These are phyloP conservation scores for Schizothecium vesticola DNA, from an alignment of 495 filamentous ascomycete species.

Conservation along the genomic window DNA sequence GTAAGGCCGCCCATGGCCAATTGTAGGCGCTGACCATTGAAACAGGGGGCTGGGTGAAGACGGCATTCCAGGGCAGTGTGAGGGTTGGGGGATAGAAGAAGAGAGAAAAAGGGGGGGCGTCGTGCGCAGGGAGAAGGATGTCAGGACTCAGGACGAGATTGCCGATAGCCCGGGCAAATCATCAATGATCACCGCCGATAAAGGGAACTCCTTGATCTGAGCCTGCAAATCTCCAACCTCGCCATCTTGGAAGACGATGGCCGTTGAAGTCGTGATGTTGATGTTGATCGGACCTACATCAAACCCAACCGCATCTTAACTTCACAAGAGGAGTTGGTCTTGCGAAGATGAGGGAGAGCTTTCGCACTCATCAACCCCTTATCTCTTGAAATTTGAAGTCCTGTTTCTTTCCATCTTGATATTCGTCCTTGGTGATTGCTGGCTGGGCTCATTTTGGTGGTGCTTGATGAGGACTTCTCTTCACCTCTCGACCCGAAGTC, in stretches of 20 bases:
- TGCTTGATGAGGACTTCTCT: background rate
- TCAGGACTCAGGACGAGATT: background rate
- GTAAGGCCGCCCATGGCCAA: slow-evolving; percentile 9
- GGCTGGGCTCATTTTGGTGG: background rate
- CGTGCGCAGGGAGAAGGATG: slow-evolving; percentile 1
- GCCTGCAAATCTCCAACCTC: background rate
- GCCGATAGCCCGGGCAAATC: background rate
- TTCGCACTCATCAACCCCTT: background rate
- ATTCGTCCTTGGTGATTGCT: background rate
- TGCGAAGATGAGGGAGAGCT: background rate
- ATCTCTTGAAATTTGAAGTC: background rate
- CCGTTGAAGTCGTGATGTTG: background rate
- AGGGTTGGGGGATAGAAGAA: background rate
- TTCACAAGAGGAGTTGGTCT: background rate
- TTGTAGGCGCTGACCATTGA: slow-evolving; percentile 7
- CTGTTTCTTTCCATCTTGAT: background rate
- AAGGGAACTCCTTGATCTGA: background rate
- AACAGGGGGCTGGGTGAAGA: slow-evolving; percentile 16
- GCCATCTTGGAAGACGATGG: background rate
- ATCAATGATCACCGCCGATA: background rate
- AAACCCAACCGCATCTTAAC: background rate
- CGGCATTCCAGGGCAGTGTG: slow-evolving; percentile 20
- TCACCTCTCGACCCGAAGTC: background rate
- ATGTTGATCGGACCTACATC: background rate
- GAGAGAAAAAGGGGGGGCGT: background rate